Conservation (phyloP, 768 basidiomycete genomes). For the Gyrodon lividus region DNA sequence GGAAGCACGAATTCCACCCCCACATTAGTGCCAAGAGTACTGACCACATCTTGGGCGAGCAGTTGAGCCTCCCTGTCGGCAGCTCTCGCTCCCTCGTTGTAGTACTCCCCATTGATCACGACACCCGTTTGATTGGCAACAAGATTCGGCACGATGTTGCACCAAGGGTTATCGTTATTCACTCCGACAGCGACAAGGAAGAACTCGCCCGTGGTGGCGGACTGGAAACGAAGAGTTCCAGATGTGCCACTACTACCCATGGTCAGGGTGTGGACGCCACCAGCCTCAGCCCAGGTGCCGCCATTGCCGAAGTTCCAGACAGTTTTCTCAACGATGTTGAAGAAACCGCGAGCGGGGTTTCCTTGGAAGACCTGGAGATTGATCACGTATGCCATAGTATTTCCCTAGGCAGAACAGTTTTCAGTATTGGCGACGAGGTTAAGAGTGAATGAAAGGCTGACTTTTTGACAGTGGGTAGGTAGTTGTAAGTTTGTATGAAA, state of each 20-base stretch:
- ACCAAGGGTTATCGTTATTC: constrained; percentile 38
- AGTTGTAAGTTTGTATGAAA: too few species aligned
- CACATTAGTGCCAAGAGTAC: too few species aligned
- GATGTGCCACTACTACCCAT: constrained; percentile 40
- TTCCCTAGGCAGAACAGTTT: not conserved
- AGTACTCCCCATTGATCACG: constrained; percentile 27
- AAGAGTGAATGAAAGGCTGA: too few species aligned
- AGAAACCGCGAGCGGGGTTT: constrained; percentile 16
- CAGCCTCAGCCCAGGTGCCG: constrained; percentile 26
- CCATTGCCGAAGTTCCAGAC: constrained; percentile 35
- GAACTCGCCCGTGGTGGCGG: constrained; percentile 26
- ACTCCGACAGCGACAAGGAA: constrained; percentile 36
- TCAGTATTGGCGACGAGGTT: too few species aligned
- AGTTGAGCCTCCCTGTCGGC: too few species aligned
- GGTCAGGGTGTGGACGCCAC: constrained; percentile 27
- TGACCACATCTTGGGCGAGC: too few species aligned
- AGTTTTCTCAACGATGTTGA: constrained; percentile 33
- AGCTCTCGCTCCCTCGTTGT: not conserved
- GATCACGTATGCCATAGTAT: constrained; percentile 17
- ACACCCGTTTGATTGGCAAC: constrained; percentile 21
- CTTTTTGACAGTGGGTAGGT: too few species aligned
- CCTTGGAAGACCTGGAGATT: constrained; percentile 14
- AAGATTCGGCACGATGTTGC: constrained; percentile 36
- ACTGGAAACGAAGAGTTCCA: constrained; percentile 35
- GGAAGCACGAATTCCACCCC: too few species aligned